These are phyloP conservation scores for Nakataea oryzae DNA, from an alignment of 2,329 filamentous ascomycete genomes.

Conservation along the genomic window DNA sequence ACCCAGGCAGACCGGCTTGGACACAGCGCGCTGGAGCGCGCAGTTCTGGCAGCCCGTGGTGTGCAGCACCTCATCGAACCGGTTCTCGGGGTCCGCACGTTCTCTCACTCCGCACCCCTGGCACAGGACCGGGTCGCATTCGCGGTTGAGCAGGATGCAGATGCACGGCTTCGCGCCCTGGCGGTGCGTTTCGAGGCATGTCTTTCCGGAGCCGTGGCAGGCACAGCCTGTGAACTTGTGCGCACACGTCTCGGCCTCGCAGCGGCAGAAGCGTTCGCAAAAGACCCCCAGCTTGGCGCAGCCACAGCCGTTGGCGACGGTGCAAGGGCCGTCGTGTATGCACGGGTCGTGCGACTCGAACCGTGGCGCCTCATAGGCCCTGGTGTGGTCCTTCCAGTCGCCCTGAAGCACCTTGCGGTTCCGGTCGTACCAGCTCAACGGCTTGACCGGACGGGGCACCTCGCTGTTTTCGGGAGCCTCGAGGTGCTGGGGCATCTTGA, in stretches of 20 bases:
- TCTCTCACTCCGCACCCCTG: constrained; percentile 58
- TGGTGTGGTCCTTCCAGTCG: constrained; percentile 45
- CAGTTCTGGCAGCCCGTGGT: constrained; percentile 61
- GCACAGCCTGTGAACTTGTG: constrained; percentile 57
- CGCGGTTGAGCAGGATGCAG: constrained; percentile 61
- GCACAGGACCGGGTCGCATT: constrained; percentile 73
- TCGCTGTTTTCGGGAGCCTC: constrained; percentile 11
- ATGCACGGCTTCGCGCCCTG: constrained; percentile 48
- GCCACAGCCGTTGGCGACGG: constrained; percentile 41
- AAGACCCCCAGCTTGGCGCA: constrained; percentile 52
- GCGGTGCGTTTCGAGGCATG: constrained; percentile 44
- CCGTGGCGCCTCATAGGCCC: constrained; percentile 42
- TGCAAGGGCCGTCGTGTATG: constrained; percentile 58
- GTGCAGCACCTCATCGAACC: constrained; percentile 45
- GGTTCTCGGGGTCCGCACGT: constrained; percentile 58
- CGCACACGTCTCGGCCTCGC: constrained; percentile 46
- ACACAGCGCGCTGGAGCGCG: constrained; percentile 54
- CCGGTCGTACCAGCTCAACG: constrained; percentile 45
- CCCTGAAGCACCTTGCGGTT: constrained; percentile 40
- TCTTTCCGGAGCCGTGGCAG: constrained; percentile 49
- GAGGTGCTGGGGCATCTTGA: constrained; percentile 17
- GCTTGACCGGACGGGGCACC: constrained; percentile 26
- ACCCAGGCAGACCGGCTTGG: constrained; percentile 58
- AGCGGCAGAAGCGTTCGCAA: constrained; percentile 65
- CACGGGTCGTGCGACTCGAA: constrained; percentile 55